These are phyloP conservation scores for Infundibulicybe gibba DNA, from an alignment of 768 basidiomycete species.

Conservation along the genomic window DNA sequence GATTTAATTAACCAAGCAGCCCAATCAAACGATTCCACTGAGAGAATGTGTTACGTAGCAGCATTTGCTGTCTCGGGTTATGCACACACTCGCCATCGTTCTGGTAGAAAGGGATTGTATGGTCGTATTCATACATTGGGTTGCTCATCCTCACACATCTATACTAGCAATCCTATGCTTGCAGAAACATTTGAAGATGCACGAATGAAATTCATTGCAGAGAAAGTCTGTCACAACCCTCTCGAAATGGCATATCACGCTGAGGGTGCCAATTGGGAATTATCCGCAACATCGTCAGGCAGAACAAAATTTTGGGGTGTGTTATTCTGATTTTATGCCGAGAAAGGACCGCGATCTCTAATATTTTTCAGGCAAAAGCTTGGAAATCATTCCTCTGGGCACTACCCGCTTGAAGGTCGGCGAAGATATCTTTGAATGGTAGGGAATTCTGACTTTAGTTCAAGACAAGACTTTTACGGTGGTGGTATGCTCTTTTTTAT, in stretches of 20 bases:
- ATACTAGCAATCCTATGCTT: constrained; percentile 78
- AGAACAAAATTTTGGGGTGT: constrained; percentile 90
- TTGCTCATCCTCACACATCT: not conserved
- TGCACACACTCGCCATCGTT: constrained; percentile 74
- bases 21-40: constrained; percentile 49
- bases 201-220: constrained; percentile 79
- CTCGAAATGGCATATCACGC: constrained; percentile 85
- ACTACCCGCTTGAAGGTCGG: constrained; percentile 64
- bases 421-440: constrained; percentile 72
- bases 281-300: constrained; percentile 73
- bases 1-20: constrained; percentile 67
- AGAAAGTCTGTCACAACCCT: constrained; percentile 86
- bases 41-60: constrained; percentile 72
- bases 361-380: constrained; percentile 65
- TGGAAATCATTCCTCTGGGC: constrained; percentile 84
- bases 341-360: constrained; percentile 11
- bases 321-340: constrained; percentile 19
- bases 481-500: not conserved
- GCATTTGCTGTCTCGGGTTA: constrained; percentile 86
- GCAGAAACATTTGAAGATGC: constrained; percentile 85
- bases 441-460: constrained; percentile 13
- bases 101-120: constrained; percentile 86
- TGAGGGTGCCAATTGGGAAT: constrained; percentile 73
- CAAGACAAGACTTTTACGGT: not conserved
- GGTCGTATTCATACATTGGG: constrained; percentile 21